Evolutionary conservation across 805 yeast genomes (phyloP), one percentile per base, ranked within the genome.

Genomic region (Candida alai): DNA sequence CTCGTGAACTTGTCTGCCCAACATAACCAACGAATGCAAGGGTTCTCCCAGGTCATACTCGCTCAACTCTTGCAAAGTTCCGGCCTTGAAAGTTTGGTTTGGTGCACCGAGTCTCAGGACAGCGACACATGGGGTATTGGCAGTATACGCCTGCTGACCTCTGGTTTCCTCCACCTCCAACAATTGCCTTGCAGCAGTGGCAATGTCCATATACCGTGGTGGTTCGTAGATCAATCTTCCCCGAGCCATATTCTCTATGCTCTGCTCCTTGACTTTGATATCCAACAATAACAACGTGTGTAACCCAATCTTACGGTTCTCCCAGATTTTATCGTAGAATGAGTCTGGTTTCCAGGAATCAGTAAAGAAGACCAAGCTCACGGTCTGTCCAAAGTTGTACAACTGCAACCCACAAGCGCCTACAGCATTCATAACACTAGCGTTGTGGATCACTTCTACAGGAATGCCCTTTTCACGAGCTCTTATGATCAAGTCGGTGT

Each of bases 391-490:
- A 61, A 89, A 90, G 49, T 83, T 88, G 61, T 90, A 90, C 39
- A 90, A 69, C 60, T 90, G 98, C 45, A 93, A 72, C 15, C 98
- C 98, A 65, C 97, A 88, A 1, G 97, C 95, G 13, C 98, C 98
- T 17, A 90, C 95, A 0, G 97, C 98, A 55, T 90, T 90, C 96
- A 93, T 88, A 9, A 90, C 93, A 12, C 96, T 84, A 1, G 98
- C 98, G 58, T 90, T 90, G 64, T 90, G 98, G 40, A 90, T 77
- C 24, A 84, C 74, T 53, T 85, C 94, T 28, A 84, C 85, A 32
- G 73, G 65, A 52, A 93, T 86, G 2, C 77, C 77, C 40, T 80
- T 69, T 58, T 84, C 96, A 47, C 95, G 76, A 28, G 98, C 97
- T 52, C 98, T 72, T 40, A 90, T 74, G 26, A 89, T 86, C 43